Percentiles rank a stretch among this genome's conserved stretches.
phyloP scores from a whole-genome alignment of 2,329 filamentous ascomycete species.

The Dactylonectria estremocensis region DNA sequence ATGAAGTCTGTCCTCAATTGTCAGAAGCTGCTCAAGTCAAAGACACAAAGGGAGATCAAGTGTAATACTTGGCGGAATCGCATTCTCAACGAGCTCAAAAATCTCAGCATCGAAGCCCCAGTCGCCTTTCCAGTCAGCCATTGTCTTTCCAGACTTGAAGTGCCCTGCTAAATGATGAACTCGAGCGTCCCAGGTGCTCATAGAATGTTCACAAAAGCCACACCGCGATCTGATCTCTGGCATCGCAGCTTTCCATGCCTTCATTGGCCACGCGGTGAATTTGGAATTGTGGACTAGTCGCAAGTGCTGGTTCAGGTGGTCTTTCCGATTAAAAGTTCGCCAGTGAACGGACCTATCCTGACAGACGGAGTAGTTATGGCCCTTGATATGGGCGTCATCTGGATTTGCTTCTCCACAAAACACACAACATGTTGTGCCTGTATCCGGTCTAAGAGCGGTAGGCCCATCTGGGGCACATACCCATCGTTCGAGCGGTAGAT shows the following conservation, averaged over 20 bases:
- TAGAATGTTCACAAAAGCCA: constrained; percentile 54
- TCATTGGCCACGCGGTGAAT: constrained; percentile 39
- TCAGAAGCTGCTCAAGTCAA: not conserved
- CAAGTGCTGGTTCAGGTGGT: constrained; percentile 59
- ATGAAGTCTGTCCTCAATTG: constrained; percentile 28
- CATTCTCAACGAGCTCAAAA: constrained; percentile 55
- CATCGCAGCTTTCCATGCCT: constrained; percentile 55
- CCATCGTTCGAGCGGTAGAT: constrained; percentile 62
- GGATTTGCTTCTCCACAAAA: constrained; percentile 55
- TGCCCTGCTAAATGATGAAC: constrained; percentile 56
- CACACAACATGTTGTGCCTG: constrained; percentile 46
- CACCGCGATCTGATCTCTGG: constrained; percentile 56
- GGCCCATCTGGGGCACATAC: constrained; percentile 56
- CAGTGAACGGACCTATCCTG: constrained; percentile 63
- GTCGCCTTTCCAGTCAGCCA: constrained; percentile 60
- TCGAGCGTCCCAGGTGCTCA: constrained; percentile 55
- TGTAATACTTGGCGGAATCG: constrained; percentile 55
- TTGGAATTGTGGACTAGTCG: constrained; percentile 59
- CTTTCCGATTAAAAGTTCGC: constrained; percentile 60
- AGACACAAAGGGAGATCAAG: not conserved
- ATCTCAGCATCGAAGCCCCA: constrained; percentile 58
- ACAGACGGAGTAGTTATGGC: constrained; percentile 60
- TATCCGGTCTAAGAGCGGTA: constrained; percentile 55
- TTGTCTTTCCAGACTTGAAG: constrained; percentile 56
- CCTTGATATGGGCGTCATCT: constrained; percentile 50